Evolutionary conservation across 139 green algal species (phyloP), one percentile per base, ranked within the genome.

Genomic region (Coccomyxa sp.): DNA sequence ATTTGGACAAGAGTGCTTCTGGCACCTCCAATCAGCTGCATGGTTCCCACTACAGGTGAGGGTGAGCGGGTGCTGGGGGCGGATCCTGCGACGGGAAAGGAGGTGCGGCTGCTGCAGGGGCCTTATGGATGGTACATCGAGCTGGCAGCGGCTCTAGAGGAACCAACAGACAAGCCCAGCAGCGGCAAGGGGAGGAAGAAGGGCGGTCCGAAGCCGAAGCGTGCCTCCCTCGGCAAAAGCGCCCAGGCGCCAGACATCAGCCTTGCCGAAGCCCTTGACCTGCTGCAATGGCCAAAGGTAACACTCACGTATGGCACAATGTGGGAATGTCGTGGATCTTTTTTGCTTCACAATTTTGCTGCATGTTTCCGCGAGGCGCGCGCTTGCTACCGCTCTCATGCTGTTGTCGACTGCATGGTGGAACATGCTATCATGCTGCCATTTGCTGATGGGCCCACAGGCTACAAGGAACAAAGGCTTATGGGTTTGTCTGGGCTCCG

Each of bases 71-170:
- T 13, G 28, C 84, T 95, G 30, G 92, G 91, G 0, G 3, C 28
- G 10, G 38, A 91, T 75, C 91, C 89, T 17, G 79, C 84, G 15
- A 91, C 79, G 0, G 86, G 87, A 15, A 31, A 77, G 38, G 32
- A 85, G 16, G 82, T 97, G 27, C 83, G 76, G 32, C 67, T 95
- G 27, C 85, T 87, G 14, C 38, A 85, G n/a, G 93, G 93, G 9
- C 92, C 92, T 16, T 97, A 93, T 81, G 93, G 93, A 0, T 82
- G 87, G 14, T 96, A 96, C 80, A 58, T 95, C 63, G 91, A 95
- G 86, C 80, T 89, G 77, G 58, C 87, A 76, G 78, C 51, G 68
- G 58, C 66, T 67, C 28, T 58, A 10, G 66, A 32, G 32, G 76
- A 30, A 76, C 14, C 32, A 13, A 60, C 30, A 74, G 75, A 59